Percentiles rank a stretch among this genome's conserved stretches.
These are phyloP conservation scores for Metschnikowia shivogae DNA, from an alignment of 805 yeast species.

Conservation along the genomic window DNA sequence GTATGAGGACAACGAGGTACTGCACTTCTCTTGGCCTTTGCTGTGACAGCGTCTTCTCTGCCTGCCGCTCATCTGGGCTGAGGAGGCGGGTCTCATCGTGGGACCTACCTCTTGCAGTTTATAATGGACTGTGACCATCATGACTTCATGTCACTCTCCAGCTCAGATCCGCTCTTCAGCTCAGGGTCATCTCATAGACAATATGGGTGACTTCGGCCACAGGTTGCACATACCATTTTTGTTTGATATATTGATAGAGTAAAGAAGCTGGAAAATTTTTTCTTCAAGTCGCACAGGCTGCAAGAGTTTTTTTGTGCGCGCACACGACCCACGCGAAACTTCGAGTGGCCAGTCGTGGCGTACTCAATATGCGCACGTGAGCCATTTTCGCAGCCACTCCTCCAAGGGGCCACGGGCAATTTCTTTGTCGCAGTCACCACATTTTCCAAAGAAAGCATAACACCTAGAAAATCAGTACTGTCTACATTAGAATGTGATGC, in stretches of 20 bases:
- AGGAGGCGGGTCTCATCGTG: no score
- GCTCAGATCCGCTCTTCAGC: no score
- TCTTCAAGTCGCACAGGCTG: constrained; percentile 13
- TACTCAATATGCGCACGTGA: constrained; percentile 1
- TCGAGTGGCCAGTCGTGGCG: background rate
- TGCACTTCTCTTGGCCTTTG: no score
- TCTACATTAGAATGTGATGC: background rate
- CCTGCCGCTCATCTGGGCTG: no score
- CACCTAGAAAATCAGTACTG: background rate
- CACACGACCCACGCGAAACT: constrained; percentile 15
- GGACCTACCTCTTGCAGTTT: no score
- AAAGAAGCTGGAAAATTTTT: constrained; percentile 12
- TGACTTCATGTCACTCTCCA: no score
- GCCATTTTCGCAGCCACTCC: background rate
- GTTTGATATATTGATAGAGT: constrained; percentile 12
- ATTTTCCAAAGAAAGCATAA: no score
- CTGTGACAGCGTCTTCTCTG: no score
- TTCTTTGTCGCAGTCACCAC: no score
- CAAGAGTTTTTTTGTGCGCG: constrained; percentile 11
- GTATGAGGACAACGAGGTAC: no score
- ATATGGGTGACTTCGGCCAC: background rate
- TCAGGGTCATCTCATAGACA: background rate
- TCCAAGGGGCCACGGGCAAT: no score
- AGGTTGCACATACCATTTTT: constrained; percentile 17
- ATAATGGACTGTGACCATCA: no score